Conservation (phyloP, 2,329 filamentous ascomycete genomes). For the Aspergillus jensenii region DNA sequence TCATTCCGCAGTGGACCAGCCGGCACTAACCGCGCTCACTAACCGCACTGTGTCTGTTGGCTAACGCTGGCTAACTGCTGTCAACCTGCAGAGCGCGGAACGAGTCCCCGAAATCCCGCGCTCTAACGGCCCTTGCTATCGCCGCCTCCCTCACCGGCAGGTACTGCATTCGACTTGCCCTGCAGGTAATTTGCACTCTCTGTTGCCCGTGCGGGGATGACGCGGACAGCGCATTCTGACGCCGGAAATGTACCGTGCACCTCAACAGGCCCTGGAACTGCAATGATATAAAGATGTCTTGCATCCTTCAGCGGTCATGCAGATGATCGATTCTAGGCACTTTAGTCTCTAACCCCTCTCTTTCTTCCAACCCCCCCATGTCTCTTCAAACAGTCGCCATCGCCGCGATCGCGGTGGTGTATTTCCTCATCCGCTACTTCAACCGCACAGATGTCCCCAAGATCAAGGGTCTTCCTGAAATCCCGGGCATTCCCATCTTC, state of each 20-base stretch:
- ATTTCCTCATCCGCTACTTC: constrained; percentile 43
- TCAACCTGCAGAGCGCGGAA: constrained; percentile 8
- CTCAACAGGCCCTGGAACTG: background rate
- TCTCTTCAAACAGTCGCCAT: constrained; percentile 32
- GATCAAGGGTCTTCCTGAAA: constrained; percentile 62
- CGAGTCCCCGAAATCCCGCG: constrained; percentile 8
- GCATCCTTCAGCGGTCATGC: background rate
- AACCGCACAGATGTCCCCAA: constrained; percentile 58
- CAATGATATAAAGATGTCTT: background rate
- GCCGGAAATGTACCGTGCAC: constrained; percentile 18
- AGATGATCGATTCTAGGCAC: background rate
- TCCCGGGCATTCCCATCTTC: constrained; percentile 62
- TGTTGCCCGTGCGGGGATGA: background rate
- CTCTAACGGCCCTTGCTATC: background rate
- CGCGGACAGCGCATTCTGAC: background rate
- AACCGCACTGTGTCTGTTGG: no score
- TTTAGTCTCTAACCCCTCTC: background rate
- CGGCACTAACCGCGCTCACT: no score
- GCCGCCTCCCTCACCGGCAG: background rate
- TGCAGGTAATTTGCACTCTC: background rate
- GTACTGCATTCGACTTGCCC: background rate
- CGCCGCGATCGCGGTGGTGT: constrained; percentile 36
- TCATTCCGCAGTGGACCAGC: background rate
- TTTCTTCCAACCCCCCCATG: constrained; percentile 18
- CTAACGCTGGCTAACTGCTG: no score